Evolutionary conservation across 805 yeast species (phyloP), one percentile per base, ranked within the genome.

Genomic region (Tetrapisispora arboricola): DNA sequence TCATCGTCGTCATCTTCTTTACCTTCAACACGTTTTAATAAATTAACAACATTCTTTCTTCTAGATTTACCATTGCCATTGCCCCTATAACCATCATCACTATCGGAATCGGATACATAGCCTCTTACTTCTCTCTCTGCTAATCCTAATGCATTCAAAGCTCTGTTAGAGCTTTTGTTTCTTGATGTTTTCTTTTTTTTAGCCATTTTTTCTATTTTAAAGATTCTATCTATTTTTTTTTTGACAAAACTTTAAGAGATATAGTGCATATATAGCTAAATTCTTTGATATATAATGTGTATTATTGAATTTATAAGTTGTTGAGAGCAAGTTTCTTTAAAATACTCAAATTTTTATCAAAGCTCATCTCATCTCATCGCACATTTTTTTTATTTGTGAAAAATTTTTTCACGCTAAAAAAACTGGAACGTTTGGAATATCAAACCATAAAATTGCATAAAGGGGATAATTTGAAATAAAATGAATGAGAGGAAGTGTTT

Each of bases 121-220:
- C 54, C 59, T 15, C 49, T 58, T 3, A 60, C 54, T 40, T 66
- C 71, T 36, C 62, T 67, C 29, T 63, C 65, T 6, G 77, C 78
- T 13, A 72, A 58, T 45, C 72, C 74, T 41, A 72, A 67, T 7
- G 78, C 78, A 55, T 73, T 72, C 46, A 67, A 62, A 9, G 68
- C 74, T 45, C 74, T 61, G 18, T 45, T 54, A 2, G 53, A 38
- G 20, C 54, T 46, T 28, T 51, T 51, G n/a, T 64, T 48, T 41
- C 60, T 61, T 2, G 56, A 43, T 33, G 47, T 49, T n/a, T 52
- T 47, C 37, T 54, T 54, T 40, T 49, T 54, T 39, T 57, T 52
- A 13, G 54, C 57, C 61, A 58, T 55, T 10, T 21, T 22, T 16
- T 13, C n/a, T n/a, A n/a, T n/a, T n/a, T 25, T 25, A 25, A 25